These are phyloP conservation scores for Trichophyton schoenleinii DNA, from an alignment of 2,329 filamentous ascomycete genomes.

Conservation along the genomic window DNA sequence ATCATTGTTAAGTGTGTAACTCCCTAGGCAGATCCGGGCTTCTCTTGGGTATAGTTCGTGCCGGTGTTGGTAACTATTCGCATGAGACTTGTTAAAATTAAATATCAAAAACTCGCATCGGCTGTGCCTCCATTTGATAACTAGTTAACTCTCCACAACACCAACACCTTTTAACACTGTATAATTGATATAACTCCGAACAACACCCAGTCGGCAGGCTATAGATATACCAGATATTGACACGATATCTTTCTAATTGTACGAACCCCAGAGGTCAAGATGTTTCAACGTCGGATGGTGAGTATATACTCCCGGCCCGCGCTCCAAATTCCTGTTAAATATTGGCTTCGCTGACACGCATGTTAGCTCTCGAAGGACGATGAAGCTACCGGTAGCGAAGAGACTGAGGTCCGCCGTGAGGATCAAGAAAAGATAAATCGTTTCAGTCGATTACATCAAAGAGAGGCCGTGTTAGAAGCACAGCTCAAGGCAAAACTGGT, in stretches of 20 bases:
- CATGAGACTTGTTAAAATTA: neutral
- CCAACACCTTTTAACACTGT: neutral
- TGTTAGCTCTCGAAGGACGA: slow-evolving; percentile 85
- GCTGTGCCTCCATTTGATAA: neutral
- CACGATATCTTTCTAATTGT: neutral
- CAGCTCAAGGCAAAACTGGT: slow-evolving; percentile 70
- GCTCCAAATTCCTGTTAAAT: neutral
- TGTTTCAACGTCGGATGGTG: slow-evolving; percentile 52
- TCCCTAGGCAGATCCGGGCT: neutral
- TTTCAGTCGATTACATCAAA: slow-evolving; percentile 88
- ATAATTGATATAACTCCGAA: neutral
- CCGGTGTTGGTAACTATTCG: neutral
- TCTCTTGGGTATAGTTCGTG: neutral
- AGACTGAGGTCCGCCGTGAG: slow-evolving; percentile 87
- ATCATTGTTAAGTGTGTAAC: no score
- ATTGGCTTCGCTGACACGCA: neutral
- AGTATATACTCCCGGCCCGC: slow-evolving; percentile 12
- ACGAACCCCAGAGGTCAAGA: slow-evolving; percentile 16
- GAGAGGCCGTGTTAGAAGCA: slow-evolving; percentile 65
- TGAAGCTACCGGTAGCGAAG: slow-evolving; percentile 62
- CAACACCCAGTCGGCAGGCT: neutral
- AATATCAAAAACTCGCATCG: neutral
- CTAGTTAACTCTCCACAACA: neutral
- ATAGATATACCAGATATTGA: neutral
- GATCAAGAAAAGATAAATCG: slow-evolving; percentile 99